These are phyloP conservation scores for Vitis rupestris DNA, from an alignment of 164 flowering plant species.

Conservation along the genomic window DNA sequence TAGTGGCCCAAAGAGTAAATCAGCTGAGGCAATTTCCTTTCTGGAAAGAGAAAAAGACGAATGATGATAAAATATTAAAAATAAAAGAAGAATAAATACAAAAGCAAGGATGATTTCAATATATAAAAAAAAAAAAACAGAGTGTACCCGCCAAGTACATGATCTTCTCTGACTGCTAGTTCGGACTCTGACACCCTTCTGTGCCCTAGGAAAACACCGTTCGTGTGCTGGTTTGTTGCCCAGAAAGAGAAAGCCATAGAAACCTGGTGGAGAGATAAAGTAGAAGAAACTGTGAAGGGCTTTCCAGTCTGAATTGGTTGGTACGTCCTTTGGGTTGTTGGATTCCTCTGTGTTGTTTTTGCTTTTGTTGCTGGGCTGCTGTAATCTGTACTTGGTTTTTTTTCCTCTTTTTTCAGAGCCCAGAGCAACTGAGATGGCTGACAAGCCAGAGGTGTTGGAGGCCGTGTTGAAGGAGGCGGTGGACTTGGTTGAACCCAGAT, in stretches of 20 bases:
- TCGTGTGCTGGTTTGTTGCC: too few species aligned
- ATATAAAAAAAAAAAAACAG: not conserved
- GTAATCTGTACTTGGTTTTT: too few species aligned
- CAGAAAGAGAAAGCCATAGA: not conserved
- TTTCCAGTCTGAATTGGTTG: not conserved
- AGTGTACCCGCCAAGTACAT: constrained; percentile 28
- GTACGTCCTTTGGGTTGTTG: too few species aligned
- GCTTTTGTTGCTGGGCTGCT: too few species aligned
- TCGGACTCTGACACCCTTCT: not conserved
- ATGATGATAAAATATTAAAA: too few species aligned
- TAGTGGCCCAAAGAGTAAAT: too few species aligned
- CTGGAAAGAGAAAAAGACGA: too few species aligned
- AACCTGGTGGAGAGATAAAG: not conserved
- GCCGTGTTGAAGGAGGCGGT: constrained; percentile 73
- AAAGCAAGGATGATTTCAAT: not conserved
- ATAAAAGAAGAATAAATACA: not conserved
- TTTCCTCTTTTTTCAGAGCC: too few species aligned
- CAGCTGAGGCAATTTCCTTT: too few species aligned
- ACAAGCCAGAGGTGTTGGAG: constrained; percentile 41
- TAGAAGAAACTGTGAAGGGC: not conserved
- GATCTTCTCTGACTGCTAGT: constrained; percentile 4
- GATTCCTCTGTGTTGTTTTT: too few species aligned
- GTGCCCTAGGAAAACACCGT: not conserved
- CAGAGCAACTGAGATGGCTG: constrained; percentile 33
- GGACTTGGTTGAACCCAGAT: constrained; percentile 45